Percentiles rank a stretch among this genome's conserved stretches.
Evolutionary conservation across 2,329 filamentous ascomycete species (phyloP).

Genomic region (Cadophora sp.): DNA sequence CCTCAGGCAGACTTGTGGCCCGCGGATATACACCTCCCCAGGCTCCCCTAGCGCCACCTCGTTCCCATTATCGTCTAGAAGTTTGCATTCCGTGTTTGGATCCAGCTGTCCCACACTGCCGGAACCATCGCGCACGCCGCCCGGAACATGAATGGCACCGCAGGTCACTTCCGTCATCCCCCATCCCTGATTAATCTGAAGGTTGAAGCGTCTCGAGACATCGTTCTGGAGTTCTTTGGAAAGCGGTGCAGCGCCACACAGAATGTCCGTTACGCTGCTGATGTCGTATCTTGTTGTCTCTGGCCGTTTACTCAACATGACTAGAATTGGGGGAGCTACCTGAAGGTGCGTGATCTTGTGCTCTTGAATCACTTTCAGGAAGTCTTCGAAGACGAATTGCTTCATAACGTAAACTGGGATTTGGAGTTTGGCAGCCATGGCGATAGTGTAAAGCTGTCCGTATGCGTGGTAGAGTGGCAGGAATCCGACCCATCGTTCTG

Average conservation of each 20-base stretch:
- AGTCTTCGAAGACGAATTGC: constrained; percentile 59
- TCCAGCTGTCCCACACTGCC: too few species aligned
- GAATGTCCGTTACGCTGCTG: constrained; percentile 53
- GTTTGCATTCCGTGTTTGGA: too few species aligned
- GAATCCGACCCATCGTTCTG: constrained; percentile 62
- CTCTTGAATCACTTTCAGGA: constrained; percentile 56
- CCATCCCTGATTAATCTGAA: constrained; percentile 59
- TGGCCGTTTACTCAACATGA: constrained; percentile 63
- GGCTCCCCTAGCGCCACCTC: too few species aligned
- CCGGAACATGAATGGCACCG: constrained; percentile 31
- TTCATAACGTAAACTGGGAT: constrained; percentile 63
- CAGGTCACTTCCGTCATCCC: constrained; percentile 65
- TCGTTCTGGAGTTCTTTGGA: constrained; percentile 49
- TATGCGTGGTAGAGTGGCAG: constrained; percentile 71
- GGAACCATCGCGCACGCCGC: too few species aligned
- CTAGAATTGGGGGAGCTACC: constrained; percentile 63
- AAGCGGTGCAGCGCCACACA: constrained; percentile 61
- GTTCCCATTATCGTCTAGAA: too few species aligned
- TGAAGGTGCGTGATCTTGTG: constrained; percentile 60
- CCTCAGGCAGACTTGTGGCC: too few species aligned
- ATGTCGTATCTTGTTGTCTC: constrained; percentile 59
- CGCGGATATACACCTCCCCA: too few species aligned
- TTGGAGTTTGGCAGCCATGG: constrained; percentile 51
- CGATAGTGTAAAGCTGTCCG: constrained; percentile 59
- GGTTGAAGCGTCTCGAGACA: constrained; percentile 45